Conservation (phyloP, 2,329 filamentous ascomycete species). For the Grosmannia serpens region DNA sequence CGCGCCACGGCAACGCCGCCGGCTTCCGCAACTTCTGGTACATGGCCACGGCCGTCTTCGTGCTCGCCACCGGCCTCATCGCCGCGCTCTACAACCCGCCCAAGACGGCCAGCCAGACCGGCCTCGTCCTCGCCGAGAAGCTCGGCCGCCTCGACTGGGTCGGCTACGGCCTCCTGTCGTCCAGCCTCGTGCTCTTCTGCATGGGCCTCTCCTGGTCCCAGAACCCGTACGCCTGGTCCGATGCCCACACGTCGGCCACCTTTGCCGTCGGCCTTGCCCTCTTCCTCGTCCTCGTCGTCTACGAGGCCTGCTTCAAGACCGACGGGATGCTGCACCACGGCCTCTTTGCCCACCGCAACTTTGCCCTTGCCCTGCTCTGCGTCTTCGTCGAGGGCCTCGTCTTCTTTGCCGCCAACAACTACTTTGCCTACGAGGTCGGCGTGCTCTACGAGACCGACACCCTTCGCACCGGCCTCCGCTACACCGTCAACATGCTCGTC, state of each 20-base stretch:
- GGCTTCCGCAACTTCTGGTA: slow-evolving; percentile 27
- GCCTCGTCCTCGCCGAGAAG: slow-evolving; percentile 20
- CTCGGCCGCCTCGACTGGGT: slow-evolving; percentile 26
- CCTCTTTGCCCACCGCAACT: slow-evolving; percentile 26
- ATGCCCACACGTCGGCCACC: slow-evolving; percentile 23
- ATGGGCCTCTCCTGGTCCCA: slow-evolving; percentile 26
- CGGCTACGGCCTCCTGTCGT: slow-evolving; percentile 23
- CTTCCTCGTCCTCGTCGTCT: slow-evolving; percentile 17
- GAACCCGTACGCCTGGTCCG: slow-evolving; percentile 26
- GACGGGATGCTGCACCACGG: slow-evolving; percentile 30
- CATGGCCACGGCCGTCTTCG: slow-evolving; percentile 19
- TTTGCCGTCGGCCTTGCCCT: slow-evolving; percentile 23
- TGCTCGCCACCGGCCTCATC: slow-evolving; percentile 17
- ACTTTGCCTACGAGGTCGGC: slow-evolving; percentile 27
- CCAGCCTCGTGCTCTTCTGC: slow-evolving; percentile 26
- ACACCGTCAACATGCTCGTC: slow-evolving; percentile 21
- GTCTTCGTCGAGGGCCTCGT: slow-evolving; percentile 26
- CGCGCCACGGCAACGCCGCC: slow-evolving; percentile 17
- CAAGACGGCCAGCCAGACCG: slow-evolving; percentile 15
- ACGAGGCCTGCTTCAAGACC: slow-evolving; percentile 23
- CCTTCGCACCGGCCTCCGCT: slow-evolving; percentile 21
- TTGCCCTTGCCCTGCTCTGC: slow-evolving; percentile 22
- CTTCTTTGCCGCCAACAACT: slow-evolving; percentile 30
- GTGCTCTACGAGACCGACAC: slow-evolving; percentile 23
- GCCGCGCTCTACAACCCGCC: slow-evolving; percentile 23